Evolutionary conservation across 306 rosid genomes (phyloP), one percentile per base, ranked within the genome.

Genomic region (Herpetospermum pedunculosum): DNA sequence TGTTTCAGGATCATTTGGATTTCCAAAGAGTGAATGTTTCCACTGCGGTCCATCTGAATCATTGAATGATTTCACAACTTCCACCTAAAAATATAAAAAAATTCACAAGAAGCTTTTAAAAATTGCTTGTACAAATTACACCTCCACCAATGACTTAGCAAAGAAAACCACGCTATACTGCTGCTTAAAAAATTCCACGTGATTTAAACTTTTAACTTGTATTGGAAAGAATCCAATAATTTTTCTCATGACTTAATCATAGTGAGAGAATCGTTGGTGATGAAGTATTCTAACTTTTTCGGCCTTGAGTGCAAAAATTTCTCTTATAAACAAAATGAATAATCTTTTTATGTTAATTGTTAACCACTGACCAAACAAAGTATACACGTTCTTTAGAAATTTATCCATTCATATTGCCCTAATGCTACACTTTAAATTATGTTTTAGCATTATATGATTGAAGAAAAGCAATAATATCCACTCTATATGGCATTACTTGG

Each of bases 41-140:
- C 97, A 94, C 62, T 87, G 98, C 5, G 97, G 96, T 72, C 96
- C 96, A 65, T 94, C 98, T 14, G 88, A 81, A 82, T 93, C 98
- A 64, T 88, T 91, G 60, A 85, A 84, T 58, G 97, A 86, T 83
- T 84, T 90, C 83, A 93, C 88, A 80, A 93, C 96, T 91, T 91
- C 98, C 72, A 91, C 88, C 98, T 93, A 76, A 81, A 50, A 70
- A 77, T 30, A 76, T 59, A 77, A 77, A 35, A 35, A 74, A 65
- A 81, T 50, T 41, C 80, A 70, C 57, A 77, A 46, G 57, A 59
- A 49, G 62, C 78, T 21, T 43, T 75, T 49, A 59, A 52, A 74
- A 44, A 79, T 68, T 43, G 81, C 47, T 71, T 54, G 82, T 86
- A 92, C 95, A 67, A 67, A 41, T 2, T 40, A 13, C 35, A 67